Percentiles rank a stretch among this genome's conserved stretches.
Evolutionary conservation across 1,284 basidiomycete genomes (phyloP).

Genomic region (Moniliella sp.): DNA sequence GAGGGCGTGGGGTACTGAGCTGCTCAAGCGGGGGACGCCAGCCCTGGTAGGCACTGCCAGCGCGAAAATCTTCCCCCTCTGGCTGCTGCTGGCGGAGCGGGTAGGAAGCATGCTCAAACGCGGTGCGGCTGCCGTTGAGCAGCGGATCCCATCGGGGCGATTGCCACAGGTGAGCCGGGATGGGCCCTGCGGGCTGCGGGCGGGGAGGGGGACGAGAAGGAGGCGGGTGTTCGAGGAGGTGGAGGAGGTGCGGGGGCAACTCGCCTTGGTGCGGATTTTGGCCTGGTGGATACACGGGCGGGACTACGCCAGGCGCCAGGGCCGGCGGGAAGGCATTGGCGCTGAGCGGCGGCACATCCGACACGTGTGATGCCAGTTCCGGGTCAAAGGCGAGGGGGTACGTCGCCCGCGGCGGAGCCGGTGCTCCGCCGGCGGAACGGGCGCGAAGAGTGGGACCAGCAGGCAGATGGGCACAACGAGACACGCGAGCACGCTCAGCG

Average conservation of each 20-base stretch:
- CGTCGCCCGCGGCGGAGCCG: too few relatives aligned
- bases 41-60: slow-evolving; percentile 5
- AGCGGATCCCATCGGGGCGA: slow-evolving; percentile 8
- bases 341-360: too few relatives aligned
- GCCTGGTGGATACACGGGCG: too few relatives aligned
- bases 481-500: too few relatives aligned
- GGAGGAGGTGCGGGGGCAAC: slow-evolving; percentile 7
- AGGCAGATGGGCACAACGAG: too few relatives aligned
- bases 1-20: slow-evolving; percentile 1
- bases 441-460: too few relatives aligned
- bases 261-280: slow-evolving; percentile 20
- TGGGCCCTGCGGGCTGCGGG: slow-evolving; percentile 4
- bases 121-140: slow-evolving; percentile 9
- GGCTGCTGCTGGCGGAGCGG: slow-evolving; percentile 13
- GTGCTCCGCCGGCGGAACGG: too few relatives aligned
- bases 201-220: background rate
- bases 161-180: slow-evolving; percentile 8
- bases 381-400: too few relatives aligned
- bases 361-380: too few relatives aligned
- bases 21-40: slow-evolving; percentile 21
- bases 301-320: too few relatives aligned
- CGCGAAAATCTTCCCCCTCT: slow-evolving; percentile 14
- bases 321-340: too few relatives aligned
- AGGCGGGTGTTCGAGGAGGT: slow-evolving; percentile 9
- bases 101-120: slow-evolving; percentile 10